Percentiles rank a stretch among this genome's conserved stretches.
phyloP scores from a whole-genome alignment of 257 asterid genomes.

The Capsicum baccatum region DNA sequence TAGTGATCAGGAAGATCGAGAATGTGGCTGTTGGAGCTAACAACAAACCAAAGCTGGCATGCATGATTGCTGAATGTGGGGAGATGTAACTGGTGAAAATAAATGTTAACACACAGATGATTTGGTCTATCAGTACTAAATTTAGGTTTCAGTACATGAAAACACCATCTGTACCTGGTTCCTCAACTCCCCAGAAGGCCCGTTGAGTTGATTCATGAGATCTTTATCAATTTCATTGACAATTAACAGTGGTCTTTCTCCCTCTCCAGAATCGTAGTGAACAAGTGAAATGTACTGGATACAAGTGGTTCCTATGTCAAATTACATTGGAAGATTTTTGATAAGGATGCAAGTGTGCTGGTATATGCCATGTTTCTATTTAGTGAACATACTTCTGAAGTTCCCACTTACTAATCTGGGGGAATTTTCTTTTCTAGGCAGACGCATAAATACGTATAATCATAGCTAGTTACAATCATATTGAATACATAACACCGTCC shows the following conservation, averaged over 20 bases:
- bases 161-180: background rate
- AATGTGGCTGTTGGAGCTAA: constrained; percentile 92
- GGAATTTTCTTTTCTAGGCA: too few species aligned
- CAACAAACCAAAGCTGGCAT: constrained; percentile 81
- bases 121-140: background rate
- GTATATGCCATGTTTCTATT: background rate
- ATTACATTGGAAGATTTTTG: background rate
- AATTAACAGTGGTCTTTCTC: background rate
- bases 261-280: background rate
- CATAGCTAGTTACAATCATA: too few species aligned
- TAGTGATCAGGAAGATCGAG: constrained; percentile 88
- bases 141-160: background rate
- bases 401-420: too few species aligned
- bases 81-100: constrained; percentile 64
- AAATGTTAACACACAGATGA: background rate
- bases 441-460: too few species aligned
- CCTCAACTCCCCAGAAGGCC: background rate
- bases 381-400: background rate
- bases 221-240: background rate
- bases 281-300: constrained; percentile 7
- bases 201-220: background rate
- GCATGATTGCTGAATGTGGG: constrained; percentile 89
- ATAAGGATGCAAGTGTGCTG: background rate
- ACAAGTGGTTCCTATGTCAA: background rate
- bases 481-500: too few species aligned